phyloP scores from a whole-genome alignment of 805 yeast genomes.

The Cyberlindnera galapagoensis region DNA sequence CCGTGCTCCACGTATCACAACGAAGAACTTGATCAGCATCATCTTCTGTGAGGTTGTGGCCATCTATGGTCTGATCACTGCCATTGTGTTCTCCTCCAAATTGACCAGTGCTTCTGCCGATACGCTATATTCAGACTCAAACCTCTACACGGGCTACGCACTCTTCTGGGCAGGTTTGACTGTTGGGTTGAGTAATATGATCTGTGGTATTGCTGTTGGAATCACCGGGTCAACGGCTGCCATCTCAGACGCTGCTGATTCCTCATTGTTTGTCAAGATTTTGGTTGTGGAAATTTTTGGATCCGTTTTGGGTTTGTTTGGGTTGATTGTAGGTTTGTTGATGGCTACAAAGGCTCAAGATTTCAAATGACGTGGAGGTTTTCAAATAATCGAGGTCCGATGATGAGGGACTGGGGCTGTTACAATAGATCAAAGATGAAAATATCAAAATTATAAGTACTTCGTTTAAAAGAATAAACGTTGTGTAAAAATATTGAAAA shows the following conservation, averaged over 20 bases:
- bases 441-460: too few relatives aligned
- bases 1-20: conserved; percentile 93
- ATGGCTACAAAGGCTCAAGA: conserved; percentile 96
- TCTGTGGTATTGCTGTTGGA: conserved; percentile 97
- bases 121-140: conserved; percentile 66
- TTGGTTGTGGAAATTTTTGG: conserved; percentile 97
- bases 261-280: conserved; percentile 89
- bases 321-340: conserved; percentile 91
- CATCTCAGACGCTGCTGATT: conserved; percentile 94
- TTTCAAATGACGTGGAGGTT: conserved; percentile 54
- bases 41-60: conserved; percentile 99
- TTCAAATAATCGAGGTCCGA: too few relatives aligned
- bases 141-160: conserved; percentile 90
- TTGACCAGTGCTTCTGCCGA: conserved; percentile 60
- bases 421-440: too few relatives aligned
- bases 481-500: too few relatives aligned
- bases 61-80: conserved; percentile 94
- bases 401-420: too few relatives aligned
- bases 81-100: conserved; percentile 93
- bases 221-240: conserved; percentile 99
- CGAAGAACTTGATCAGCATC: conserved; percentile 92
- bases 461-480: too few relatives aligned
- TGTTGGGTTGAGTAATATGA: conserved; percentile 86
- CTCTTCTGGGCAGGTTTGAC: conserved; percentile 98
- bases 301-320: conserved; percentile 90